A percentile compares a stretch with the other conserved stretches of the same genome.
These are phyloP conservation scores for Achaetomium macrosporum DNA, from an alignment of 2,329 filamentous ascomycete genomes.

Conservation along the genomic window DNA sequence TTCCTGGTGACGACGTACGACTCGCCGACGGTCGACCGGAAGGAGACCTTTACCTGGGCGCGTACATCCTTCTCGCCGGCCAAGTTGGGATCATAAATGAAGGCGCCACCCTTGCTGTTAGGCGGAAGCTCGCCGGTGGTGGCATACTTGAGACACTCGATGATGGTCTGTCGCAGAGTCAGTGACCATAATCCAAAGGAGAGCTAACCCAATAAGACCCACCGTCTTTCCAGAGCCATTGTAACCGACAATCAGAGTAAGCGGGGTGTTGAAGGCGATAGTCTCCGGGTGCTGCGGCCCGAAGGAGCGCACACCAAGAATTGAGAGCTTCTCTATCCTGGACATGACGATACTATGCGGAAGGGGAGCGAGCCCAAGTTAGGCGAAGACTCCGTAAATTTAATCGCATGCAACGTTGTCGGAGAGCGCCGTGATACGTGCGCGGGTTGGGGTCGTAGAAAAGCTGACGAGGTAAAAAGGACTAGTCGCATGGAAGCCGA, in stretches of 20 bases:
- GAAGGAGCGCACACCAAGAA: conserved; percentile 80
- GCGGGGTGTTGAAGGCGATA: conserved; percentile 76
- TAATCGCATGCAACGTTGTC: not conserved
- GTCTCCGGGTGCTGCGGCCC: conserved; percentile 67
- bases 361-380: not conserved
- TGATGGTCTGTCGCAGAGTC: conserved; percentile 59
- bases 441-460: too few species aligned
- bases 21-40: conserved; percentile 69
- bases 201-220: conserved; percentile 30
- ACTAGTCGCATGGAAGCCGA: too few species aligned
- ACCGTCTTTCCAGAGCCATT: conserved; percentile 94
- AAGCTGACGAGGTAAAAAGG: too few species aligned
- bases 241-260: conserved; percentile 93
- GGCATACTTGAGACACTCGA: conserved; percentile 96
- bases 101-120: conserved; percentile 84
- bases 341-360: conserved; percentile 46
- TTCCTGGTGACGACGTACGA: conserved; percentile 80
- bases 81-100: conserved; percentile 96
- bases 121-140: conserved; percentile 91
- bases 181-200: conserved; percentile 29
- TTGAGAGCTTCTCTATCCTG: conserved; percentile 83
- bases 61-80: conserved; percentile 81
- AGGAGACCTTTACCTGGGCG: conserved; percentile 86
- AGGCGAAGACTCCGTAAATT: not conserved
- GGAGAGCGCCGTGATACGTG: not conserved